Conservation (phyloP, 495 filamentous ascomycete genomes). For the Neurospora africana region DNA sequence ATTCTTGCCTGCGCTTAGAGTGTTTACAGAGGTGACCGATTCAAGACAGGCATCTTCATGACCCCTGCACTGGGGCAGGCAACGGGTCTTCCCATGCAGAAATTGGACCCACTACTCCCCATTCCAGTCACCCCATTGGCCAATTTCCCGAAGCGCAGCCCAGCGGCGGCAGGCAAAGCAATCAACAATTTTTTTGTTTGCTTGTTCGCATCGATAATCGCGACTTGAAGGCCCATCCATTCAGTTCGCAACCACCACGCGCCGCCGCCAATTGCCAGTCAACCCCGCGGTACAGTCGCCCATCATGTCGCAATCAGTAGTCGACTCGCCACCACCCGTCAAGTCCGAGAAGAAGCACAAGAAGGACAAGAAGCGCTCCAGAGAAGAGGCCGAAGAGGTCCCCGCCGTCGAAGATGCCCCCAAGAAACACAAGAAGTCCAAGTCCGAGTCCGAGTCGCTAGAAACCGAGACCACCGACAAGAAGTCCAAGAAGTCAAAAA, state of each 20-base stretch:
- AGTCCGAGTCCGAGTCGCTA: constrained; percentile 9
- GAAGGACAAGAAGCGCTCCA: constrained; percentile 4
- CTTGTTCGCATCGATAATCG: background rate
- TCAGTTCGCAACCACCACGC: background rate
- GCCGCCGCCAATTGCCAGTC: background rate
- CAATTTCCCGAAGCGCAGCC: rapidly evolving
- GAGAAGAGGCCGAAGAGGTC: constrained; percentile 5
- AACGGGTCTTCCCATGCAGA: background rate
- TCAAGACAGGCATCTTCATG: background rate
- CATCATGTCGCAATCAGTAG: background rate
- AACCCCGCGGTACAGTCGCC: background rate
- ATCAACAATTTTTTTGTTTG: background rate
- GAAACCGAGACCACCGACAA: constrained; percentile 1
- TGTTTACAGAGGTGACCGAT: background rate
- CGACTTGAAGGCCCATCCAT: background rate
- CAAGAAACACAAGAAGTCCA: constrained; percentile 18
- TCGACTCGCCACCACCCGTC: background rate
- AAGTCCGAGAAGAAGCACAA: constrained; percentile 17
- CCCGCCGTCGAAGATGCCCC: background rate
- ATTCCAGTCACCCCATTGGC: background rate
- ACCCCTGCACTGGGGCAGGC: background rate
- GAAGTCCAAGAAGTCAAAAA: constrained; percentile 9
- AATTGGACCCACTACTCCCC: background rate
- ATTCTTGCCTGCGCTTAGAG: too few relatives aligned
- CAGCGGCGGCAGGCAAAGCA: background rate